Evolutionary conservation across 768 basidiomycete genomes (phyloP), one percentile per base, ranked within the genome.

Genomic region (Gymnopilus junonius): DNA sequence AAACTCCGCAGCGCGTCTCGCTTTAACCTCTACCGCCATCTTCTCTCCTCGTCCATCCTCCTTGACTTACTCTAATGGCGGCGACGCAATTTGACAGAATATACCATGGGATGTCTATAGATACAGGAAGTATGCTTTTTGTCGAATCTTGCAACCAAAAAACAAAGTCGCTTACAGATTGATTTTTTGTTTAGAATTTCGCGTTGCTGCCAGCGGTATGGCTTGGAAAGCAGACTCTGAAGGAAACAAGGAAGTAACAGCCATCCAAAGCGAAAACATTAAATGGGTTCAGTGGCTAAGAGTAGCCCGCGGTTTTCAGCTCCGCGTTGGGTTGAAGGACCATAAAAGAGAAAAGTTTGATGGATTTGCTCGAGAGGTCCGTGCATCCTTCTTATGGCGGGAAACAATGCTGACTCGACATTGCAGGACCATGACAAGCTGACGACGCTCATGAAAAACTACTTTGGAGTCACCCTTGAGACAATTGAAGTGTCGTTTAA

Each of bases 211-310:
- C 50, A 92, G 89, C 67, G 97, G 97, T 46, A 89, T 99, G 81
- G 97, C 94, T 5, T 99, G 97, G 97, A 98, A 90, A 65, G 91
- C 87, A 43, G 84, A 40, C 23, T 27, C 86, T 48, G 92, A 93
- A 17, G 83, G 80, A 14, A n/a, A 14, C 29, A 87, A 89, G 43
- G 77, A 79, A 3, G 84, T 89, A 42, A 81, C 82, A 12, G 87
- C 91, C 11, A 82, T 96, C 61, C 80, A 87, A 12, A 82, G 86
- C 2, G 77, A 75, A 25, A 90, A 94, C 69, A 91, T 97, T 66
- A 95, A 93, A 76, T 94, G 91, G 88, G 88, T 86, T 0, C 91
- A 93, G 67, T 97, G 95, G 95, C 80, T 94, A 27, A 88, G 95
- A 50, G 96, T 97, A 31, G 97, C 95, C 42, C 86, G 97, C 35